Base-by-base conservation (phyloP, 768 basidiomycete genomes). In the Xerocomus spinulosus region DNA sequence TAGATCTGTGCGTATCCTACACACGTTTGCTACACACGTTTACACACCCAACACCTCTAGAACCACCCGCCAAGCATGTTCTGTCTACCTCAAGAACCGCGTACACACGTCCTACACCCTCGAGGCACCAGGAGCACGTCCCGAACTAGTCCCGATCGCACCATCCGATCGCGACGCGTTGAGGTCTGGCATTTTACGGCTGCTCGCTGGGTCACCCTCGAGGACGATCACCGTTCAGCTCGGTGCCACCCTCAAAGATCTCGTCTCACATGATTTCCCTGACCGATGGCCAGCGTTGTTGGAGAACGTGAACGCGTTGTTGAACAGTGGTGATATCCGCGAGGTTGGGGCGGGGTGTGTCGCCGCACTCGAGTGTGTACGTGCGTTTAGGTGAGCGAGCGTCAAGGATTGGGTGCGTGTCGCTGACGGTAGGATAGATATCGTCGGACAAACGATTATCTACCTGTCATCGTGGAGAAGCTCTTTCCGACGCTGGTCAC, bases 31-130 rank as follows among this genome's bases (percentile, higher is more conserved):
- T 34, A 32, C 18, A 17, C 41, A 3, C 13, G 20, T 36, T 49
- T 48, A 46, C 23, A 9, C 21, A 44, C 17, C 49, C 30, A 24
- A 9, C 41, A 91, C 87, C 48, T 76, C 87, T n/a, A n/a, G n/a
- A n/a, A n/a, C n/a, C 21, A 89, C 85, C 46, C 87, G 90, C 33
- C 89, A 92, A 59, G 85, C 92, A 0, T 84, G 86, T 55, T 77
- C 85, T 13, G 87, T 95, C 18, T 95, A 85, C 79, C 75, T 94
- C 59, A 95, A 95, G 70, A 95, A 95, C 66, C 85, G 92, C 58
- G 81, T 94, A 50, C 77, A 79, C 47, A 73, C 75, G 5, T 76
- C 76, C 17, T 94, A 92, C 62, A 64, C 74, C 52, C 57, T 80
- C 57, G 79, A 82, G 49, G 41, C 44, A 36, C 44, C 53, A 28